Evolutionary conservation across 1,284 basidiomycete genomes (phyloP).

Genomic region (Tetrapyrgos nigripes): DNA sequence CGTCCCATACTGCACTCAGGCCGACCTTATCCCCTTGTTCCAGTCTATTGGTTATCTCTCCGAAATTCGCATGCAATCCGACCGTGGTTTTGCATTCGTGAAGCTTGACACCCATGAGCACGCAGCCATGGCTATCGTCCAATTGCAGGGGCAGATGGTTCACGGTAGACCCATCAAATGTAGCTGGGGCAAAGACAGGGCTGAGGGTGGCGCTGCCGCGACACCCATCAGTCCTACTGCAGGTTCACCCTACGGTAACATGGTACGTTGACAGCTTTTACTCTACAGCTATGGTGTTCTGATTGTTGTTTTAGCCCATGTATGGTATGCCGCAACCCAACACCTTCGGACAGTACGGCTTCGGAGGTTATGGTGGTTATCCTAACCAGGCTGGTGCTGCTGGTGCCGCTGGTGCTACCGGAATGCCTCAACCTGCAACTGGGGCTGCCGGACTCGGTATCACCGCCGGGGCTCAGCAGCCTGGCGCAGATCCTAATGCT

Average conservation of each 20-base stretch:
- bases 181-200: slow-evolving; percentile 97
- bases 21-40: slow-evolving; percentile 96
- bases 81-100: slow-evolving; percentile 98
- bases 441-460: slow-evolving; percentile 62
- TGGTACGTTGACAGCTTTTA: slow-evolving; percentile 55
- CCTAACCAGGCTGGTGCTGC: slow-evolving; percentile 60
- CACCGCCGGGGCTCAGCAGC: slow-evolving; percentile 56
- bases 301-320: slow-evolving; percentile 62
- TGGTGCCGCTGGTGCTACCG: slow-evolving; percentile 62
- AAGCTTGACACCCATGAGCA: slow-evolving; percentile 98
- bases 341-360: slow-evolving; percentile 82
- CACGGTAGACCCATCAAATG: slow-evolving; percentile 97
- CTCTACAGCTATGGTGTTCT: slow-evolving; percentile 1
- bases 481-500: slow-evolving; percentile 61
- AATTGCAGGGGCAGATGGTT: slow-evolving; percentile 93
- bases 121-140: slow-evolving; percentile 96
- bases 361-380: slow-evolving; percentile 76
- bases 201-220: slow-evolving; percentile 68
- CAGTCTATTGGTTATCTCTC: slow-evolving; percentile 97
- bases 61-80: slow-evolving; percentile 98
- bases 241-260: slow-evolving; percentile 71
- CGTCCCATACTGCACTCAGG: slow-evolving; percentile 93
- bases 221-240: slow-evolving; percentile 72
- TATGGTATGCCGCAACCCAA: slow-evolving; percentile 86
- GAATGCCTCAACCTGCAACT: slow-evolving; percentile 68